A percentile compares a stretch with the other conserved stretches of the same genome.
These are phyloP conservation scores for Metschnikowia colocasiae DNA, from an alignment of 805 yeast species.

Conservation along the genomic window DNA sequence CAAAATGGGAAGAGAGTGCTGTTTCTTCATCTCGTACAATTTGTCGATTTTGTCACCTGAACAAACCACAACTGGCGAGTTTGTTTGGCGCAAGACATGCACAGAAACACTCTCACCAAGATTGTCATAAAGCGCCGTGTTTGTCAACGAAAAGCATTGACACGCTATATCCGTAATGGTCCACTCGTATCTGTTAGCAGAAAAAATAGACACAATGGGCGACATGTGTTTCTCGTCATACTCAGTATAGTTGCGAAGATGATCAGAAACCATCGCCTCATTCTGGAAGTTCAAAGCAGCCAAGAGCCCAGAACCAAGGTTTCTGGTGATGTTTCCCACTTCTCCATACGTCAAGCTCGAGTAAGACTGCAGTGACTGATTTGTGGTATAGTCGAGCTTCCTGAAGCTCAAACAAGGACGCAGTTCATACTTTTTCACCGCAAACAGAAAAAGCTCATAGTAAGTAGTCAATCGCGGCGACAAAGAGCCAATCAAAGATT, in stretches of 20 bases:
- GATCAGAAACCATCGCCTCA: conserved; percentile 25
- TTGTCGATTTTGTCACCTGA: conserved; percentile 48
- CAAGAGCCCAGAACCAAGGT: conserved; percentile 55
- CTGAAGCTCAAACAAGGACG: conserved; percentile 38
- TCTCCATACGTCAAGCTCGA: conserved; percentile 41
- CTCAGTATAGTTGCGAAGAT: conserved; percentile 11
- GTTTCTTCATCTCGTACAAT: conserved; percentile 41
- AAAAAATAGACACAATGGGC: conserved; percentile 20
- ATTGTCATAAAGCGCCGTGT: conserved; percentile 39
- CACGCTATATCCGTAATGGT: conserved; percentile 34
- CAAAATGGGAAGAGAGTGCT: conserved; percentile 22
- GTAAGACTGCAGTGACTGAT: conserved; percentile 31
- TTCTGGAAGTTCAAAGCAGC: conserved; percentile 25
- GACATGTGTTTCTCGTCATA: conserved; percentile 11
- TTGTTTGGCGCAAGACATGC: conserved; percentile 30
- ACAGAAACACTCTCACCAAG: conserved; percentile 33
- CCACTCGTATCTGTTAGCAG: conserved; percentile 31
- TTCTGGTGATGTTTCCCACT: conserved; percentile 40
- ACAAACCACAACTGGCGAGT: conserved; percentile 22
- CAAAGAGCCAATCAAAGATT: conserved; percentile 9
- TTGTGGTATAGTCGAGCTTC: conserved; percentile 30
- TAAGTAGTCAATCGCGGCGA: conserved; percentile 36
- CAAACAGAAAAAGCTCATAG: conserved; percentile 29
- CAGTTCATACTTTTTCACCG: conserved; percentile 24
- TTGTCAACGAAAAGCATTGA: conserved; percentile 29